These are phyloP conservation scores for Ceratocystis cubensis DNA, from an alignment of 2,329 filamentous ascomycete genomes.

Conservation along the genomic window DNA sequence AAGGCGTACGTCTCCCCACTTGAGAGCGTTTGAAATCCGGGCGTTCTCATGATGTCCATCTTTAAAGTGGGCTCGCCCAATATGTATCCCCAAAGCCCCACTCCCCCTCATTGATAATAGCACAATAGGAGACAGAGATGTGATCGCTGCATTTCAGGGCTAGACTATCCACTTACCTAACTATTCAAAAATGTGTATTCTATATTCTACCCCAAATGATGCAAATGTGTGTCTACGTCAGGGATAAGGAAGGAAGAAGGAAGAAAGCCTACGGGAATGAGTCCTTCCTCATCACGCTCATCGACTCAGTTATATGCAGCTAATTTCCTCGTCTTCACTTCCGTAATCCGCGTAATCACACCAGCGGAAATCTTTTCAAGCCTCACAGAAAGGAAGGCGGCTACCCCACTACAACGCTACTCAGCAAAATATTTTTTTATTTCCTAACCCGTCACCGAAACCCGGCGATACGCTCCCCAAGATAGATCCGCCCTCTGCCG, in stretches of 20 bases:
- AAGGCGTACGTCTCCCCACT: neutral
- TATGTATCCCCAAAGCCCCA: too few species aligned
- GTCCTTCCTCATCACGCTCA: neutral
- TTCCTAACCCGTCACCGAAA: neutral
- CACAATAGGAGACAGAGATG: too few species aligned
- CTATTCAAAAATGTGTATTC: too few species aligned
- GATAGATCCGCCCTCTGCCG: neutral
- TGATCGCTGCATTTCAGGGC: too few species aligned
- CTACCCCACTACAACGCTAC: neutral
- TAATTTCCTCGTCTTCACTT: neutral
- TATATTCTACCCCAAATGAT: neutral
- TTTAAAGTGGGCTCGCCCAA: too few species aligned
- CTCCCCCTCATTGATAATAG: too few species aligned
- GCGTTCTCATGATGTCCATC: too few species aligned
- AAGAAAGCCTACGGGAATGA: neutral
- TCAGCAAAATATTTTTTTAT: neutral
- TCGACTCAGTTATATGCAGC: neutral
- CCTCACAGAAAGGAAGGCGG: neutral
- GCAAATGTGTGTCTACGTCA: neutral
- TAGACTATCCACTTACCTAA: too few species aligned
- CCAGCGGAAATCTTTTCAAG: neutral
- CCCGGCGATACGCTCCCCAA: neutral
- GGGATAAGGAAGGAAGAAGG: constrained; percentile 2
- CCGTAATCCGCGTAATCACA: constrained; percentile 1
- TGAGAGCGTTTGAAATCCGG: neutral